Evolutionary conservation across 2,329 filamentous ascomycete genomes (phyloP).

Genomic region (Teratosphaeria viscida): DNA sequence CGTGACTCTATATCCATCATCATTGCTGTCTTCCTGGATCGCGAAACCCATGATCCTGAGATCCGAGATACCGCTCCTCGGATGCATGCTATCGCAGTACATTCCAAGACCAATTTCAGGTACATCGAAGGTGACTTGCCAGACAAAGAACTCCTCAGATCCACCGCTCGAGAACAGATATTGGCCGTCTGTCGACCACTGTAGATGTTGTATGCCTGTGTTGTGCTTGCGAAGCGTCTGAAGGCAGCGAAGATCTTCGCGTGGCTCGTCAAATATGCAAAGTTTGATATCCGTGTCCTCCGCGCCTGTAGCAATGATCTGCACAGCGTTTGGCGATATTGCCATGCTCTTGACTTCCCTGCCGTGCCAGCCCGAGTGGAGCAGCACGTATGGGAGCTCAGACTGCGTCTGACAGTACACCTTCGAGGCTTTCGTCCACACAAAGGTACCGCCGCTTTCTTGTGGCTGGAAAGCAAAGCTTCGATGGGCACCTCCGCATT

Average conservation of each 20-base stretch:
- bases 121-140: constrained; percentile 50
- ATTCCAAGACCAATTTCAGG: constrained; percentile 44
- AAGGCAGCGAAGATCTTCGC: constrained; percentile 37
- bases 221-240: constrained; percentile 66
- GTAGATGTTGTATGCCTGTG: constrained; percentile 70
- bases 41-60: constrained; percentile 76
- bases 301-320: constrained; percentile 54
- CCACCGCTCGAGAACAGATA: constrained; percentile 81
- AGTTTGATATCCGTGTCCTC: constrained; percentile 69
- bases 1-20: constrained; percentile 46
- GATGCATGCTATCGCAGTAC: constrained; percentile 41
- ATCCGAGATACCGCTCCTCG: constrained; percentile 48
- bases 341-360: constrained; percentile 67
- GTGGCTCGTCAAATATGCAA: constrained; percentile 38
- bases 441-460: constrained; percentile 43
- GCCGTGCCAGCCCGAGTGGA: constrained; percentile 69
- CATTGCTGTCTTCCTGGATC: constrained; percentile 6
- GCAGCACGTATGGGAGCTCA: constrained; percentile 15
- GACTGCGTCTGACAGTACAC: constrained; percentile 13
- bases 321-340: constrained; percentile 25
- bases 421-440: constrained; percentile 60
- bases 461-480: constrained; percentile 52
- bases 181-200: constrained; percentile 56
- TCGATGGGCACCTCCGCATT: constrained; percentile 78
- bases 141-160: constrained; percentile 80